Evolutionary conservation across 2,329 filamentous ascomycete genomes (phyloP).

Genomic region (Cladosporium sp.): DNA sequence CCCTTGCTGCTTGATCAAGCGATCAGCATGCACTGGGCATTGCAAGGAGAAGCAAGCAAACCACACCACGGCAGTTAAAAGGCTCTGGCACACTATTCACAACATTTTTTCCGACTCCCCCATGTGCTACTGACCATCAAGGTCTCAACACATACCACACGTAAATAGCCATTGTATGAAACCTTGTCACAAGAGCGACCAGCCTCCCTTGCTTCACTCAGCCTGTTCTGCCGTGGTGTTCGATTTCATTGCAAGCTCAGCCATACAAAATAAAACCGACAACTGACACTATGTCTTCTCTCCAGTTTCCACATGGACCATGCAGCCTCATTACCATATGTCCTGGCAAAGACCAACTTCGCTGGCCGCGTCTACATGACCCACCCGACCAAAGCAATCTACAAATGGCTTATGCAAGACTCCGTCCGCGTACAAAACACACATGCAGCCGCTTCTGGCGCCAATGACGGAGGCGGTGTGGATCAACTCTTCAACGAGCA

Average conservation of each 20-base stretch:
- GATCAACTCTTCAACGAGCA: conserved; percentile 84
- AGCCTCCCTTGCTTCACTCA: conserved; percentile 1
- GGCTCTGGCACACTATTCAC: background rate
- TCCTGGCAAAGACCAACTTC: conserved; percentile 97
- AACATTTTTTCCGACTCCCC: background rate
- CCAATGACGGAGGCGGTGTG: conserved; percentile 41
- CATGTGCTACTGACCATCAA: conserved; percentile 6
- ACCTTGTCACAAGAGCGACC: conserved; percentile 15
- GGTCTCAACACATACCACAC: conserved; percentile 7
- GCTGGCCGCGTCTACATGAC: conserved; percentile 97
- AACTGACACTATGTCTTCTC: conserved; percentile 13
- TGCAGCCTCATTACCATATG: conserved; percentile 96
- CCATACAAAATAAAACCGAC: background rate
- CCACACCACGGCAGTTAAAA: background rate
- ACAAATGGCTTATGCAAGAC: conserved; percentile 99
- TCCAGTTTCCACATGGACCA: conserved; percentile 95
- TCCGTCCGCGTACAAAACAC: conserved; percentile 75
- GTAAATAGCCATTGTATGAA: conserved; percentile 34
- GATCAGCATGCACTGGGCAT: background rate
- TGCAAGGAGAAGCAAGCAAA: background rate
- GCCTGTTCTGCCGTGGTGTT: conserved; percentile 9
- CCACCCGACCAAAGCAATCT: conserved; percentile 97
- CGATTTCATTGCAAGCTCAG: background rate
- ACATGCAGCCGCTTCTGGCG: conserved; percentile 26
- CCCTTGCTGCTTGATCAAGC: background rate